Base-by-base conservation (phyloP, 1,284 basidiomycete genomes). In the Athelia psychrophila region DNA sequence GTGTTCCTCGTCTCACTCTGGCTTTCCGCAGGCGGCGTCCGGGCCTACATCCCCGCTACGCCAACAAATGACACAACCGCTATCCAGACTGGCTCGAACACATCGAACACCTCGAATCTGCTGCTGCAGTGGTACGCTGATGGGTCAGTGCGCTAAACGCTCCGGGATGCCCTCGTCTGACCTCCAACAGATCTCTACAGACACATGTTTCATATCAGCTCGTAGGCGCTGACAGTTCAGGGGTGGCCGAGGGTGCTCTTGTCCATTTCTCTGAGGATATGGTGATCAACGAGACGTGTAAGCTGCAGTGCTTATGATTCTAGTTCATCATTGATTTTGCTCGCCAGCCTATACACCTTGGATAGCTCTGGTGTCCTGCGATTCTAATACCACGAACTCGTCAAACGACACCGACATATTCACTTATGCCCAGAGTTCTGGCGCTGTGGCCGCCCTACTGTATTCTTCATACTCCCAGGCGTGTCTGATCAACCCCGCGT, bases 341-440 rank as follows among this genome's bases (percentile, higher is more conserved):
- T 51, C 38, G 27, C 23, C 50, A 91, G 88, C 81, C 24, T 78
- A 71, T 2, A 91, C 92, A 0, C 92, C 93, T 6, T 95, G 92
- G 91, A 90, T 95, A 56, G 93, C 93, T 3, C 79, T 93, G 59
- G 81, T 95, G 45, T 81, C 82, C 12, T 95, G 93, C 66, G 92
- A 94, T 62, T 63, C 65, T 50, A 92, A 93, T 65, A 79, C 84
- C 22, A 90, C 88, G 3, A 68, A 78, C 55, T 74, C 79, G 8
- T 80, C 80, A 1, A 63, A 74, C 57, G 72, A 78, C 3, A 62
- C 71, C 47, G 92, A 95, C 66, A 81, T 94, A 49, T 93, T 95
- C 67, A 91, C 89, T 0, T 72, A 91, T 36, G 91, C 90, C 12
- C 73, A 79, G 42, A 83, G 88, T 58, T 74, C 81, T 52, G 93